Evolutionary conservation across 768 basidiomycete genomes (phyloP), one percentile per base, ranked within the genome.

Genomic region (Kwoniella newhampshirensis): DNA sequence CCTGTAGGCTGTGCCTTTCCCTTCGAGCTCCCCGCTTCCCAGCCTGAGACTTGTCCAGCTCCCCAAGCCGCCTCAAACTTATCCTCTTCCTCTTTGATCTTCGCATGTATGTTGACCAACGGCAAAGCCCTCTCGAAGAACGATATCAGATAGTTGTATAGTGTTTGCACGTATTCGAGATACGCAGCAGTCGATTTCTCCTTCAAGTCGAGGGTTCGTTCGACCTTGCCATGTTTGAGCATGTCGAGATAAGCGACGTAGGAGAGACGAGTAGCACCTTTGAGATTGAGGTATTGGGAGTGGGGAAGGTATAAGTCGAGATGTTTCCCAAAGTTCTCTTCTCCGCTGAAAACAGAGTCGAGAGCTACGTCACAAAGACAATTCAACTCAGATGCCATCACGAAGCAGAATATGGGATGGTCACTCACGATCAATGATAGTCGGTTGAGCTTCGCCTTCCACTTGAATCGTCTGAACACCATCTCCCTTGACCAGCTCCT

Each of bases 161-260:
- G 81, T 51, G 82, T 82, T 68, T 83, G 85, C 45, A 97, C 86
- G 74, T 99, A 98, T 49, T 90, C 92, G 56, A 59, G 59, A 45
- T 78, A 78, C 9, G 63, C 70, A 9, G 68, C 54, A 2, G 62
- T 59, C 12, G 64, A 61, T 51, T 75, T 75, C 53, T 75, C 73
- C 47, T 75, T 75, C 26, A 63, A 40, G 30, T 71, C 67, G 11
- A 76, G 44, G 1, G 64, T 68, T 28, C 67, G 57, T 20, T 80
- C 81, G 15, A 80, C 79, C 71, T 86, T 81, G 21, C 85, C 82
- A 43, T 82, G 81, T 39, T 89, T 79, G n/a, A 97, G 81, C 49
- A 88, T 77, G 69, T 93, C 93, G 54, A 99, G 83, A 75, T 93
- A 99, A 75, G 92, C 91, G 43, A 98, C 81, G 77, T 99, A 99